Base-by-base conservation (phyloP, 352 stramenopile species). In the Phytophthora foliorum region DNA sequence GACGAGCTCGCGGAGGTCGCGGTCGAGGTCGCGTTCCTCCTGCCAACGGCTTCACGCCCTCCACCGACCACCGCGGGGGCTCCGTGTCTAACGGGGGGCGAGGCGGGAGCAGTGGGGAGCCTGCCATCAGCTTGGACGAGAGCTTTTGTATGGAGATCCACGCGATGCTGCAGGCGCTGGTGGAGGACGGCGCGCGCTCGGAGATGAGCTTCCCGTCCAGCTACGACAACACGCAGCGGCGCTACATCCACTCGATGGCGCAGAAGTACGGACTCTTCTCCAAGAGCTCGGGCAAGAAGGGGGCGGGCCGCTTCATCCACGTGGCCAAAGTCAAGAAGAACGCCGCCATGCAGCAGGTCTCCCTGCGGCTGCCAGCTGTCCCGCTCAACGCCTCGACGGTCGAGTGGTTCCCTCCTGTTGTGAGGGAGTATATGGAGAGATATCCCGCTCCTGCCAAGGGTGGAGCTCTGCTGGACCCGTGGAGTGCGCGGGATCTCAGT, bases 321-420 rank as follows among this genome's bases (percentile, higher is more conserved):
- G 82, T 95, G 24, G 86, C 85, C 25, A 91, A 91, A 56, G 83
- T 90, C 24, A 93, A 93, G 74, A 93, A 91, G 70, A 95, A 91
- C 58, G 84, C 84, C 27, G 73, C 77, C n/a, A 92, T 92, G 86
- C 45, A 93, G 65, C 38, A 90, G 11, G 68, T 95, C 17, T 93
- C 83, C 14, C 63, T 93, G 22, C 82, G 82, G 4, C 42, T 92
- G 11, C 29, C 63, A 32, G 54, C 86, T 2, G 69, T 80, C 21
- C 48, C 66, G 10, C 61, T 89, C 16, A 78, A 81, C 34, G 39
- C 42, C 2, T 51, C 52, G 2, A 81, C 72, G 2, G 61, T 75
- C 9, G 50, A 63, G 58, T 85, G 82, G 74, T 75, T 93, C 45
- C 76, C 83, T 10, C 63, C 68, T n/a, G 24, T 65, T 0, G 65